Base-by-base conservation (phyloP, 108 stramenopile species). In the Nitzschia palea region DNA sequence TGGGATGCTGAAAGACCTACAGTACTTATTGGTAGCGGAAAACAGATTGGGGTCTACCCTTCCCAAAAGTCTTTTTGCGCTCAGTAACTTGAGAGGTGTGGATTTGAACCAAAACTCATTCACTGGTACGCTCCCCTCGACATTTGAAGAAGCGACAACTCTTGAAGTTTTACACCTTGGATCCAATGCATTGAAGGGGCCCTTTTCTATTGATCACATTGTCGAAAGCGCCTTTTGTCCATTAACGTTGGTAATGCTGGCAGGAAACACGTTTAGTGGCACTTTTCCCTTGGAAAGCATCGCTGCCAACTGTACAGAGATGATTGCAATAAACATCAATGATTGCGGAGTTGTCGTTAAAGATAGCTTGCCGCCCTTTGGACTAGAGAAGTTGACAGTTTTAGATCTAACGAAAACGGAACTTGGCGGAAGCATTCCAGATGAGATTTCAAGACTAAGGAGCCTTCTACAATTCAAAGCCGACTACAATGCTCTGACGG, bases 81-180 rank as follows among this genome's bases (percentile, higher is more conserved):
- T 59, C 6, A 32, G 28, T 32, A 31, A 26, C 10, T 55, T 55
- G 54, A 12, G 27, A 14, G 12, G 10, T 17, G 54, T 31, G 5
- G 54, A 55, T 17, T 32, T 55, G 6, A 32, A 27, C 54, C 73
- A 62, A 50, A 88, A 88, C 63, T 33, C 33, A 47, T 59, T 85
- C 25, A 71, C 83, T 3, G 87, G 87, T 22, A 52, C 60, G 4
- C 64, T 88, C 23, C 84, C 87, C 0, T 55, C 67, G 17, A 55
- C 45, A 15, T 67, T 74, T 36, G 43, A 40, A 22, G 42, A 66
- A 9, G 64, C 65, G 1, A 63, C 60, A 0, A 67, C 69, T 9
- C 70, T 80, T 32, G 47, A 56, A 30, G 62, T 58, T 32, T 32
- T 80, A 35, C 74, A 80, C 32, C 36, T 80, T 3, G 67, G 73